Percentiles rank a stretch among this genome's conserved stretches.
phyloP scores from a whole-genome alignment of 2,329 filamentous ascomycete species.

The Penicillium oxalicum region DNA sequence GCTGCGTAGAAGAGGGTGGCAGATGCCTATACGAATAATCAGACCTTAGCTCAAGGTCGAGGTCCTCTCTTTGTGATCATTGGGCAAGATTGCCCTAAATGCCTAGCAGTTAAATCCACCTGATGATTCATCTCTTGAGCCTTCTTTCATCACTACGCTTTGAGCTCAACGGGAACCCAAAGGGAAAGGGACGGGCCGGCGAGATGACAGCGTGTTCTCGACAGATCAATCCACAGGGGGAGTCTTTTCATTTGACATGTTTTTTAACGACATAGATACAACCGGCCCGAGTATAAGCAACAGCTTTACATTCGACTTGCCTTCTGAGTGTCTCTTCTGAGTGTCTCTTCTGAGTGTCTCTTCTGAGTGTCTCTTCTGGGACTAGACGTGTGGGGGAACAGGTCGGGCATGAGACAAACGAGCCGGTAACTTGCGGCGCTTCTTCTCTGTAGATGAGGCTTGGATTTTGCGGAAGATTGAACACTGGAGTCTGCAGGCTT shows the following conservation, averaged over 20 bases:
- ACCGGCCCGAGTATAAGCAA: not conserved
- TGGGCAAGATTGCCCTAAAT: slow-evolving; percentile 3
- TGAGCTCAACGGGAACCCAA: slow-evolving; percentile 1
- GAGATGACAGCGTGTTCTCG: not conserved
- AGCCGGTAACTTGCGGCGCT: not conserved
- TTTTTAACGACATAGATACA: not conserved
- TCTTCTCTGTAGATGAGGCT: not conserved
- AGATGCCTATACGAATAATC: slow-evolving; percentile 39
- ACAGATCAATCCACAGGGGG: not conserved
- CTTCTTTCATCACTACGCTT: slow-evolving; percentile 9
- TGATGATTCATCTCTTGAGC: slow-evolving; percentile 1
- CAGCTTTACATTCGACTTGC: not conserved
- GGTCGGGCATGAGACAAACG: not conserved
- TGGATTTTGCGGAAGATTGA: not conserved
- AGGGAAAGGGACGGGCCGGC: not conserved
- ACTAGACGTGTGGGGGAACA: not conserved
- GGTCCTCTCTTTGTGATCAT: slow-evolving; percentile 3
- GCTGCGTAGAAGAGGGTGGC: slow-evolving; percentile 41
- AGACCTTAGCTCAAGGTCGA: slow-evolving; percentile 30
- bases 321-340: slow-evolving; percentile 4
- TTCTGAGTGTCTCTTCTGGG: slow-evolving; percentile 2
- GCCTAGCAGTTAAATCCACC: slow-evolving; percentile 10
- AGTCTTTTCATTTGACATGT: not conserved
- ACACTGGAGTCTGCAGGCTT: not conserved
- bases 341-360: too few species aligned